These are phyloP conservation scores for Hypoxylon crocopeplum DNA, from an alignment of 495 filamentous ascomycete species.

Conservation along the genomic window DNA sequence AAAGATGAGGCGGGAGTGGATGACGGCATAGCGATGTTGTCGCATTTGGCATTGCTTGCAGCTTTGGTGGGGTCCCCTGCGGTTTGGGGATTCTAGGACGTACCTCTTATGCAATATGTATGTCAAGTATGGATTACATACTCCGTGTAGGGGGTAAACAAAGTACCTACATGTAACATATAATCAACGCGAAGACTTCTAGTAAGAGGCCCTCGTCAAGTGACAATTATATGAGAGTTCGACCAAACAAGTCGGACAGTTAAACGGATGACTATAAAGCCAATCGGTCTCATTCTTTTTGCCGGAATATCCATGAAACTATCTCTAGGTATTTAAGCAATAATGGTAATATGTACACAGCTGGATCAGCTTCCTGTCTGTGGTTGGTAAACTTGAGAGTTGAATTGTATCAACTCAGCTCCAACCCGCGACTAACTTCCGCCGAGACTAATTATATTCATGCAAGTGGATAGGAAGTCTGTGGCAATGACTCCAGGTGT, in stretches of 20 bases:
- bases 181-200: too few relatives aligned
- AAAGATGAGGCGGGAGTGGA: conserved; percentile 29
- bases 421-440: not conserved
- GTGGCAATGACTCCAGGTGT: conserved; percentile 78
- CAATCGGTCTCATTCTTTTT: too few relatives aligned
- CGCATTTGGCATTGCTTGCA: conserved; percentile 20
- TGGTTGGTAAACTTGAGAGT: not conserved
- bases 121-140: too few relatives aligned
- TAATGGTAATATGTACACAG: conserved; percentile 43
- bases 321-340: too few relatives aligned
- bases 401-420: conserved; percentile 2
- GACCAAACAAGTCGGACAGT: too few relatives aligned
- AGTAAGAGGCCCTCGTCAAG: too few relatives aligned
- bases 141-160: too few relatives aligned
- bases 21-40: conserved; percentile 38
- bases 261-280: too few relatives aligned
- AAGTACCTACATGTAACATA: too few relatives aligned
- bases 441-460: conserved; percentile 14
- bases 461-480: conserved; percentile 77
- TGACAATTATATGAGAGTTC: too few relatives aligned
- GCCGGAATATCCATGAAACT: too few relatives aligned
- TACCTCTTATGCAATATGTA: not conserved
- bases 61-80: conserved; percentile 25
- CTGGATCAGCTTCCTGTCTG: conserved; percentile 13
- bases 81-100: not conserved